Percentiles rank a stretch among this genome's conserved stretches.
Evolutionary conservation across 148 eudicot genomes (phyloP).

Genomic region (Fallopia convolvulus): DNA sequence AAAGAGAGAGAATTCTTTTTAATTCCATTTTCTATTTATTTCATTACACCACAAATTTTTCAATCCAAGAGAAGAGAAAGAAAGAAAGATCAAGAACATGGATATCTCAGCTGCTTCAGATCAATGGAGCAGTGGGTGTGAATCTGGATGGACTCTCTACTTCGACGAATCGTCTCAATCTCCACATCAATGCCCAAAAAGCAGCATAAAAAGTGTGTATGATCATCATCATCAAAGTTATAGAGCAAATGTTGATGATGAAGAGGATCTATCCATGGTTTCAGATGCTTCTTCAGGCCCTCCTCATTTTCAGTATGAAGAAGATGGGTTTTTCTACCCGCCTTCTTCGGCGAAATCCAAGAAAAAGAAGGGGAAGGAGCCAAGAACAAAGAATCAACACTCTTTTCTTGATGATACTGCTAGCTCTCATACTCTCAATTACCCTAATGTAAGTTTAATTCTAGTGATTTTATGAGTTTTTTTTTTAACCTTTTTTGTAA

Average conservation of each 20-base stretch:
- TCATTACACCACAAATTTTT: background rate
- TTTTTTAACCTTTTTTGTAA: background rate
- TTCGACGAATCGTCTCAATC: slow-evolving; percentile 52
- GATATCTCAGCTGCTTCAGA: slow-evolving; percentile 41
- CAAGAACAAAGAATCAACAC: slow-evolving; percentile 1
- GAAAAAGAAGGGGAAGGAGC: slow-evolving; percentile 12
- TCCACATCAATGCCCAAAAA: slow-evolving; percentile 16
- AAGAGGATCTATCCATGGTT: slow-evolving; percentile 72
- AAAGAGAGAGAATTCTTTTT: background rate
- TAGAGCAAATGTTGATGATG: slow-evolving; percentile 27
- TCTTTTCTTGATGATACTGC: slow-evolving; percentile 10
- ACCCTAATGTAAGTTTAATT: slow-evolving; percentile 1
- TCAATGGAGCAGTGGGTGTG: slow-evolving; percentile 53
- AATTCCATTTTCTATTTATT: background rate
- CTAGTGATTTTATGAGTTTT: background rate
- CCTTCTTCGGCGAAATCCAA: slow-evolving; percentile 2
- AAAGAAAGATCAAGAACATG: slow-evolving; percentile 20
- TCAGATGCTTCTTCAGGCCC: slow-evolving; percentile 89
- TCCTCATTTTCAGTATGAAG: slow-evolving; percentile 27
- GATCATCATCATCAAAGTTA: slow-evolving; percentile 12
- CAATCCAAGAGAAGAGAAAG: background rate
- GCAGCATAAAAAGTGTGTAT: background rate
- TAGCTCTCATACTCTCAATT: background rate
- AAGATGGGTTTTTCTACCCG: background rate
- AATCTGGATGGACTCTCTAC: slow-evolving; percentile 87